These are phyloP conservation scores for Fusarium sp. DNA, from an alignment of 2,329 filamentous ascomycete genomes.

Conservation along the genomic window DNA sequence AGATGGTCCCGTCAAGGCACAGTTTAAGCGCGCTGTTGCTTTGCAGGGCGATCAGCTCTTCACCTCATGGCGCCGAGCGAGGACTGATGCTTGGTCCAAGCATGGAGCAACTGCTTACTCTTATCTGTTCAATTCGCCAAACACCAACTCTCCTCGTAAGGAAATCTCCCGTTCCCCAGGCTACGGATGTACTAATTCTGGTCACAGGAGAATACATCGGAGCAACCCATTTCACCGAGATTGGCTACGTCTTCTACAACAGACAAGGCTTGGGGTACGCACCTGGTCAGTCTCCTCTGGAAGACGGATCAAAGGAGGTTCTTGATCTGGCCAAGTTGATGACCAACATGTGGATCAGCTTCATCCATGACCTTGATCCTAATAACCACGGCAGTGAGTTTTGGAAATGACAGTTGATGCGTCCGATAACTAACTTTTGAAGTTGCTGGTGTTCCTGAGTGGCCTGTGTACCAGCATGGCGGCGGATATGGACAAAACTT, in stretches of 20 bases:
- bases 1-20: slow-evolving; percentile 30
- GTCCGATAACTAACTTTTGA: not conserved
- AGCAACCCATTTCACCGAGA: slow-evolving; percentile 44
- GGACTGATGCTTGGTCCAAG: slow-evolving; percentile 62
- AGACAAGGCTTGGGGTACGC: slow-evolving; percentile 51
- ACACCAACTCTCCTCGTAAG: slow-evolving; percentile 20
- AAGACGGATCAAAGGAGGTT: slow-evolving; percentile 50
- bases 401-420: accelerated
- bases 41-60: slow-evolving; percentile 63
- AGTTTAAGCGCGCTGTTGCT: slow-evolving; percentile 64
- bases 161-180: not conserved
- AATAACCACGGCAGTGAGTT: slow-evolving; percentile 46
- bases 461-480: slow-evolving; percentile 28
- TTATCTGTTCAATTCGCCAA: slow-evolving; percentile 56
- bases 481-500: slow-evolving; percentile 39
- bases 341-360: slow-evolving; percentile 50
- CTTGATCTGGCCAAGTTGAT: slow-evolving; percentile 54
- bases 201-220: slow-evolving; percentile 31
- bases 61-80: slow-evolving; percentile 62
- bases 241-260: slow-evolving; percentile 61
- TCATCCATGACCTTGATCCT: slow-evolving; percentile 50
- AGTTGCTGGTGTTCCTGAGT: slow-evolving; percentile 28
- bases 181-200: not conserved
- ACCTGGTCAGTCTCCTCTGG: slow-evolving; percentile 45
- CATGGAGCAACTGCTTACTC: slow-evolving; percentile 62